A percentile compares a stretch with the other conserved stretches of the same genome.
Conservation (phyloP, 768 basidiomycete species). For the Termitomyces titanicus region DNA sequence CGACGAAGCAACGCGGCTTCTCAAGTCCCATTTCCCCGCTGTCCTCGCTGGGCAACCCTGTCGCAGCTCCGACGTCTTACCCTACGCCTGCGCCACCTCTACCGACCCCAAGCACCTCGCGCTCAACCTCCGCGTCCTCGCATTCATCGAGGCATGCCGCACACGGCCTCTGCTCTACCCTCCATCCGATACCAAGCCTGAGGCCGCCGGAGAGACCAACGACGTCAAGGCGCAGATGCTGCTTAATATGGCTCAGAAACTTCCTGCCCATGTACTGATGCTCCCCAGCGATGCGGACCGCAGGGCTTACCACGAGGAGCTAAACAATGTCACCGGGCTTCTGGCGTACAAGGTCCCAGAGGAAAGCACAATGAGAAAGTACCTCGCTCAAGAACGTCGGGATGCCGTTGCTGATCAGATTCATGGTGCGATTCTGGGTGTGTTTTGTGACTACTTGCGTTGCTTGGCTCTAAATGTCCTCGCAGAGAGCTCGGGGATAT, state of each 20-base stretch:
- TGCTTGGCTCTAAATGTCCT: neutral
- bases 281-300: conserved; percentile 56
- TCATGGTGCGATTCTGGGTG: conserved; percentile 81
- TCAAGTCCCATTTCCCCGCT: conserved; percentile 72
- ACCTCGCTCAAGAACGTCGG: conserved; percentile 72
- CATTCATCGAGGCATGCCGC: conserved; percentile 84
- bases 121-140: conserved; percentile 83
- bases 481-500: conserved; percentile 49
- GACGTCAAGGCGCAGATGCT: conserved; percentile 33
- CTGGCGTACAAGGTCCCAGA: conserved; percentile 85
- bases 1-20: conserved; percentile 59
- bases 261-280: conserved; percentile 58
- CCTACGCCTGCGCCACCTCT: conserved; percentile 58
- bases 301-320: conserved; percentile 61
- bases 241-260: conserved; percentile 57
- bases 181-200: conserved; percentile 13
- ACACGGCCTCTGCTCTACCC: conserved; percentile 58
- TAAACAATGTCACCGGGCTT: conserved; percentile 70
- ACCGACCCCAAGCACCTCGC: conserved; percentile 70
- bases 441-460: conserved; percentile 23
- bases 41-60: conserved; percentile 33
- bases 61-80: conserved; percentile 29
- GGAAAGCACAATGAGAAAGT: conserved; percentile 68
- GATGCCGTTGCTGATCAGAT: conserved; percentile 86
- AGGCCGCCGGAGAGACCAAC: neutral